Base-by-base conservation (phyloP, 257 asterid species). In the Solanum gracilifrons region DNA sequence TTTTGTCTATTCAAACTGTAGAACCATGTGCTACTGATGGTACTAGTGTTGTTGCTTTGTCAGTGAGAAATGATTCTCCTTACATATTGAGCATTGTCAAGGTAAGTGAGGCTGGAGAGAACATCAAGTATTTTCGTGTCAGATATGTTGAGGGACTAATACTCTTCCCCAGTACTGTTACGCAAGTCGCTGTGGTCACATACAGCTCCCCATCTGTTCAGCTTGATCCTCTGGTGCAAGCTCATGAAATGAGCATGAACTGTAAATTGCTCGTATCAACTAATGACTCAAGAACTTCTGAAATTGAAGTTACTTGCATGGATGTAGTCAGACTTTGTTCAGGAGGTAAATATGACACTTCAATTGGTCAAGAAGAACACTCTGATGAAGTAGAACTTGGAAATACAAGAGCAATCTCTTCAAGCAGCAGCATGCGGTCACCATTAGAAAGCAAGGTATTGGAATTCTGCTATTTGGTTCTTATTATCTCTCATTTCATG, bases 91-190 rank as follows among this genome's bases (percentile, higher is more conserved):
- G 91, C 25, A 89, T 92, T 90, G 75, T 93, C 74, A 93, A 89
- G 92, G 92, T 96, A 71, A 89, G 87, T 13, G 88, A 87, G 82
- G 86, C 87, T 25, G 98, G 96, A 77, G 90, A 89, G 36, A 48
- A 75, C 88, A 48, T 85, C 25, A 76, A 90, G 80, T 87, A 20
- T 88, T 93, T 96, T 64, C 92, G 58, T 55, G 88, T 93, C 80
- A 96, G 92, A 90, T 93, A 89, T 66, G 64, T 89, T 64, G 93
- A 94, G 90, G 94, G 99, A 74, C 94, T 96, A 29, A 72, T 94
- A 41, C 94, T 95, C 87, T 95, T 94, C 82, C 98, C 98, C 11
- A 48, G 86, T 39, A 88, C 95, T 83, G 82, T 82, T 43, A 95
- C 98, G 16, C 98, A 90, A 86, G 94, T 93, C 7, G 98, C 98